These are phyloP conservation scores for Cystobasidium onofrii DNA, from an alignment of 768 basidiomycete genomes.

Conservation along the genomic window DNA sequence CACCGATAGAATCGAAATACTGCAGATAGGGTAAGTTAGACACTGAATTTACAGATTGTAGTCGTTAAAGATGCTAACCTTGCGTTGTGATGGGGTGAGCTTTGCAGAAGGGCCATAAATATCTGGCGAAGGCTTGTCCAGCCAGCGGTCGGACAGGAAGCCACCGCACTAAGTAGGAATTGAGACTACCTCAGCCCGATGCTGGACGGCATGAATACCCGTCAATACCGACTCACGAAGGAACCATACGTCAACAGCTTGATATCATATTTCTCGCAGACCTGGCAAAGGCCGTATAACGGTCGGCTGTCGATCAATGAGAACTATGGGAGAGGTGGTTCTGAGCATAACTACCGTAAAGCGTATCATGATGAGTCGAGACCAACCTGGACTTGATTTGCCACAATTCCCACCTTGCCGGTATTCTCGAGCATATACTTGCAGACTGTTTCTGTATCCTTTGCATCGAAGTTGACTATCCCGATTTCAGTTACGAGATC, in stretches of 20 bases:
- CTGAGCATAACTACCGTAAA: no score
- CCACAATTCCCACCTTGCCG: no score
- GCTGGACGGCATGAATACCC: no score
- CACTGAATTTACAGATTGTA: neutral
- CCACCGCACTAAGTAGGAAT: neutral
- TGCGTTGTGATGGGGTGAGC: neutral
- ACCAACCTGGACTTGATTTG: no score
- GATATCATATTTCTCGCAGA: neutral
- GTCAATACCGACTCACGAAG: neutral
- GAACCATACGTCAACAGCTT: constrained; percentile 5
- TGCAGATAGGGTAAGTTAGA: neutral
- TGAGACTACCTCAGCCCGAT: neutral
- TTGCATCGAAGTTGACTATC: no score
- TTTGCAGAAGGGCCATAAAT: neutral
- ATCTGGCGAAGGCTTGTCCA: neutral
- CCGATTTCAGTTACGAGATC: no score
- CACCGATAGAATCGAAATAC: neutral
- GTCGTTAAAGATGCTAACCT: neutral
- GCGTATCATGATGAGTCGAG: no score
- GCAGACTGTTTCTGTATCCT: no score
- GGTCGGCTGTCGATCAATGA: neutral
- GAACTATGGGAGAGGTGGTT: neutral
- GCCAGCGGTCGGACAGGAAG: neutral
- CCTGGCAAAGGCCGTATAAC: neutral
- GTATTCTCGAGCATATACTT: no score